These are phyloP conservation scores for Pseudoperonospora humuli DNA, from an alignment of 352 stramenopile genomes.

Conservation along the genomic window DNA sequence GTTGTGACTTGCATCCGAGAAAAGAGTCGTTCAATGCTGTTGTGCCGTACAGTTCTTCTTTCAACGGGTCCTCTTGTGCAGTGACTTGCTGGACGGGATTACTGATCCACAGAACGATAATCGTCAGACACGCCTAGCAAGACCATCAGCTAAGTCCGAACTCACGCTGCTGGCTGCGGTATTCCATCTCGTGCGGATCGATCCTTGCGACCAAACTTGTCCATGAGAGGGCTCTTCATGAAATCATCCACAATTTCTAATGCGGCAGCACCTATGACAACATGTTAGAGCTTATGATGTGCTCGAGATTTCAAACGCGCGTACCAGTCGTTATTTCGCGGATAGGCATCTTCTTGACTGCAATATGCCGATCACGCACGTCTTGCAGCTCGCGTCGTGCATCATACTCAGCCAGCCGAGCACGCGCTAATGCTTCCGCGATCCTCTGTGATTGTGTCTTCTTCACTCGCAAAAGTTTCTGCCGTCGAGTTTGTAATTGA, in stretches of 20 bases:
- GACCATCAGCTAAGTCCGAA: background rate
- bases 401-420: conserved; percentile 54
- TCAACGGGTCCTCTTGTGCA: conserved; percentile 29
- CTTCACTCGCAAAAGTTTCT: conserved; percentile 64
- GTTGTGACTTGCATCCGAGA: conserved; percentile 33
- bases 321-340: conserved; percentile 52
- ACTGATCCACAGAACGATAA: background rate
- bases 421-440: conserved; percentile 51
- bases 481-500: conserved; percentile 37
- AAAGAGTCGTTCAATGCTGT: conserved; percentile 38
- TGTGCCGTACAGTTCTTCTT: conserved; percentile 59
- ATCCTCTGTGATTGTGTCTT: conserved; percentile 74
- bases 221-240: conserved; percentile 64
- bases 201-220: conserved; percentile 35
- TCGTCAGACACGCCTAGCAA: background rate
- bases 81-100: background rate
- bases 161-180: conserved; percentile 7
- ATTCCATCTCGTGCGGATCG: background rate
- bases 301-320: background rate
- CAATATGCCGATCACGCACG: conserved; percentile 9
- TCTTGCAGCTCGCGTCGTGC: conserved; percentile 25
- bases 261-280: conserved; percentile 45
- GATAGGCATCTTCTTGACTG: conserved; percentile 34
- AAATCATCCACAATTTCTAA: conserved; percentile 82
- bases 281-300: background rate